Base-by-base conservation (phyloP, 805 yeast species). In the Zygosaccharomyces bailii region DNA sequence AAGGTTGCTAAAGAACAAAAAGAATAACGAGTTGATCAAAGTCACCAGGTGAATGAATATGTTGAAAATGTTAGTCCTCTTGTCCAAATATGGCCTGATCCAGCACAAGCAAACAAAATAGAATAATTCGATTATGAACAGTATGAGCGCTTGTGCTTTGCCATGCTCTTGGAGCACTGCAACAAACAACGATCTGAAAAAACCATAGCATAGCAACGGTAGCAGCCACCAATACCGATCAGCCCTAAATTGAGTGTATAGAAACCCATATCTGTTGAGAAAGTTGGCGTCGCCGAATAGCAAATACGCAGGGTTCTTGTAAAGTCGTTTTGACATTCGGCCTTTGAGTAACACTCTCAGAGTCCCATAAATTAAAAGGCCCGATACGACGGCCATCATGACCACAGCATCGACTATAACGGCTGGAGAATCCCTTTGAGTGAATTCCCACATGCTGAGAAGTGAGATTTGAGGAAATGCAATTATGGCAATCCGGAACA, bases 41-140 rank as follows among this genome's bases (percentile, higher is more conserved):
- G 81, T 85, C 54, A 93, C 81, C 37, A 85, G 76, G 30, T 87
- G 82, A 55, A 91, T 86, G 38, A 86, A 75, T 55, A 93, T 91
- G 68, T 90, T 91, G 77, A 89, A 86, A n/a, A 80, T 82, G 57
- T 93, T 93, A 25, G 98, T 90, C 69, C 95, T 77, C 67, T 84
- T 88, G 69, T 93, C 97, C 90, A 93, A 82, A 65, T 78, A 93
- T 8, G 99, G 99, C 65, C 93, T 78, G 45, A 76, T 69, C 75
- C 79, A 77, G 58, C 89, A 82, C 20, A 89, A 56, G 0, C 72
- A 71, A 27, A 75, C 75, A 50, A 86, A 79, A 67, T 83, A 89
- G 17, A 77, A 54, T 42, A 91, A 69, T 63, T 93, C 98, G 49
- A 86, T 71, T 13, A 73, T 80, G 57, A 91, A 85, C 6, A 90